A percentile compares a stretch with the other conserved stretches of the same genome.
Evolutionary conservation across 2,329 filamentous ascomycete species (phyloP).

Genomic region (Metarhizium sp.): DNA sequence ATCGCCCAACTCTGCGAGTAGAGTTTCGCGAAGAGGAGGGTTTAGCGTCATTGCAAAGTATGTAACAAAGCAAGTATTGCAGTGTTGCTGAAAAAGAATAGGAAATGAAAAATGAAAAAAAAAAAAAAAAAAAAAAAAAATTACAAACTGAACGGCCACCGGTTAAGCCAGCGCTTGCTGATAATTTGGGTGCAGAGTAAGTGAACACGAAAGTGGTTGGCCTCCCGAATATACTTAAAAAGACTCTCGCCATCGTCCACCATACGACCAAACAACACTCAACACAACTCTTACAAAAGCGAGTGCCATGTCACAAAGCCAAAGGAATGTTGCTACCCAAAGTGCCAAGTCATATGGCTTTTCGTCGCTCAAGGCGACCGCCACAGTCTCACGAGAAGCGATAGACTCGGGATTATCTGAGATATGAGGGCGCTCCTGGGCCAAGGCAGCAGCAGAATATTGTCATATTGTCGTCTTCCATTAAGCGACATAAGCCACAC

Average conservation of each 20-base stretch:
- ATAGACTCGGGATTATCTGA: neutral
- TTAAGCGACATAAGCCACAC: neutral
- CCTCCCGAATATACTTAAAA: neutral
- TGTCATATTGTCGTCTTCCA: neutral
- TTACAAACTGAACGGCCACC: neutral
- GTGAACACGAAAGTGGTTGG: neutral
- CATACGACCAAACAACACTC: neutral
- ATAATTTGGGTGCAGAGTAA: neutral
- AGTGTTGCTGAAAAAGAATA: neutral
- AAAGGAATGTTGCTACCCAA: conserved; percentile 1
- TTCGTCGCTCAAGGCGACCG: conserved; percentile 5
- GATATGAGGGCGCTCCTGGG: neutral
- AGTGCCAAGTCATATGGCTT: conserved; percentile 1
- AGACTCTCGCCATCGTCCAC: neutral
- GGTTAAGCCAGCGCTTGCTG: neutral
- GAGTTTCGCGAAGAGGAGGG: conserved; percentile 18
- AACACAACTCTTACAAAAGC: neutral
- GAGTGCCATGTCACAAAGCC: conserved; percentile 1
- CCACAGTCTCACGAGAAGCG: conserved; percentile 7
- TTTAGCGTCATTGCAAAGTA: conserved; percentile 21
- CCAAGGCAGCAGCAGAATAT: neutral
- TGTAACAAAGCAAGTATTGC: neutral
- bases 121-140: no score
- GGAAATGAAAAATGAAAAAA: neutral
- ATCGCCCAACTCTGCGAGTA: conserved; percentile 14